These are phyloP conservation scores for Fomes fomentarius DNA, from an alignment of 1,284 basidiomycete species.

Conservation along the genomic window DNA sequence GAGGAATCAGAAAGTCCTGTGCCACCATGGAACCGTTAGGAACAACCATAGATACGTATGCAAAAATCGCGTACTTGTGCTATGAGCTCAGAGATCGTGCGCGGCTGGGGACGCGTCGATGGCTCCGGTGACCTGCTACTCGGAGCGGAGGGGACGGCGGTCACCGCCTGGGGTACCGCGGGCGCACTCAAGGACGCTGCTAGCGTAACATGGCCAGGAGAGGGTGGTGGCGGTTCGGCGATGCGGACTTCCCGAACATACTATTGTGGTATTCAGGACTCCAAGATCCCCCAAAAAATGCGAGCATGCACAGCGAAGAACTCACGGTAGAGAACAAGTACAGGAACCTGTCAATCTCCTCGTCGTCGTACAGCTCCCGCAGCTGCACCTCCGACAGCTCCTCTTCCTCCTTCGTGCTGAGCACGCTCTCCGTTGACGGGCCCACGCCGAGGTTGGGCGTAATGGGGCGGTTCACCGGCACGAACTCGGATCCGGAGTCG, in stretches of 20 bases:
- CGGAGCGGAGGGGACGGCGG: too few relatives aligned
- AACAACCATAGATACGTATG: neutral
- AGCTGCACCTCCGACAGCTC: constrained; percentile 44
- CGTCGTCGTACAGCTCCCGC: constrained; percentile 59
- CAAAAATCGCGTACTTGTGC: constrained; percentile 9
- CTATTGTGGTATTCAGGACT: too few relatives aligned
- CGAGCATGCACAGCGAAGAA: constrained; percentile 1
- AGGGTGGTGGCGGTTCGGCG: constrained; percentile 22
- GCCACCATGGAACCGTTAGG: neutral
- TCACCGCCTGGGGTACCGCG: neutral
- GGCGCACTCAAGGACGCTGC: constrained; percentile 10
- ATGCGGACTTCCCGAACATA: constrained; percentile 62
- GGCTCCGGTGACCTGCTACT: too few relatives aligned
- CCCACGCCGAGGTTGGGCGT: neutral
- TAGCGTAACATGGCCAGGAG: neutral
- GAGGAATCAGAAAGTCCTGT: constrained; percentile 49
- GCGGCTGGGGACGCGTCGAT: too few relatives aligned
- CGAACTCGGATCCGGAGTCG: neutral
- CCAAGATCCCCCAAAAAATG: too few relatives aligned
- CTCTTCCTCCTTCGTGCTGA: constrained; percentile 24
- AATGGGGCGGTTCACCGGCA: neutral
- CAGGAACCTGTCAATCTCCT: constrained; percentile 64
- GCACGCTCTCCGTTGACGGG: constrained; percentile 2
- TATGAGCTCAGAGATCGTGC: constrained; percentile 15
- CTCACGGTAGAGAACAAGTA: constrained; percentile 58